phyloP scores from a whole-genome alignment of 352 stramenopile species.

The Plasmopara viticola region DNA sequence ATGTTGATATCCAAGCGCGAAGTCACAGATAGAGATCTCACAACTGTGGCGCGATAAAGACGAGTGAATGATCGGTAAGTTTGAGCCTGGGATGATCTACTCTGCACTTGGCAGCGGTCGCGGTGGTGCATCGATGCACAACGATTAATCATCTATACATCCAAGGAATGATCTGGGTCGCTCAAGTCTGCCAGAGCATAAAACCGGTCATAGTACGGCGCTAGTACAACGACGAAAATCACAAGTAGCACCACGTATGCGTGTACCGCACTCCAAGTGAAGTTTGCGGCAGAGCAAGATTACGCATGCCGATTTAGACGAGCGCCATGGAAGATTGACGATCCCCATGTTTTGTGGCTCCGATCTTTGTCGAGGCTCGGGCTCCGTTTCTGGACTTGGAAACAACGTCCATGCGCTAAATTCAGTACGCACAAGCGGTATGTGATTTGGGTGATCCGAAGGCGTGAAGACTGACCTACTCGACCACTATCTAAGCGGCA shows the following conservation, averaged over 20 bases:
- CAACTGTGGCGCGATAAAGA: neutral
- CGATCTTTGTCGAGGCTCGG: neutral
- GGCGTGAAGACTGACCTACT: neutral
- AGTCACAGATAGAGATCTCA: neutral
- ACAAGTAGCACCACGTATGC: neutral
- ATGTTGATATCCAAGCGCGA: neutral
- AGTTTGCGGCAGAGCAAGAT: too few species aligned
- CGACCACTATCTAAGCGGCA: neutral
- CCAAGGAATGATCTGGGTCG: neutral
- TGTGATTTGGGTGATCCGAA: neutral
- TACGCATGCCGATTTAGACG: neutral
- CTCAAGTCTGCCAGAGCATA: neutral
- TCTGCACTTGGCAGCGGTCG: neutral
- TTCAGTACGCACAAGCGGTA: neutral
- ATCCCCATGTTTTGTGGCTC: slow-evolving; percentile 1
- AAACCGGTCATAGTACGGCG: neutral
- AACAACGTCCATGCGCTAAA: neutral
- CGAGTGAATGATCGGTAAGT: neutral
- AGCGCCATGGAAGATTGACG: neutral
- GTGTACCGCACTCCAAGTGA: too few species aligned
- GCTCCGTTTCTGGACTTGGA: neutral
- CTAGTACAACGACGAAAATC: neutral
- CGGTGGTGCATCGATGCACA: neutral
- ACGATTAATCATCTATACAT: neutral
- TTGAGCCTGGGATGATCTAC: neutral